phyloP scores from a whole-genome alignment of 2,329 filamentous ascomycete genomes.

The Alternaria viburni region DNA sequence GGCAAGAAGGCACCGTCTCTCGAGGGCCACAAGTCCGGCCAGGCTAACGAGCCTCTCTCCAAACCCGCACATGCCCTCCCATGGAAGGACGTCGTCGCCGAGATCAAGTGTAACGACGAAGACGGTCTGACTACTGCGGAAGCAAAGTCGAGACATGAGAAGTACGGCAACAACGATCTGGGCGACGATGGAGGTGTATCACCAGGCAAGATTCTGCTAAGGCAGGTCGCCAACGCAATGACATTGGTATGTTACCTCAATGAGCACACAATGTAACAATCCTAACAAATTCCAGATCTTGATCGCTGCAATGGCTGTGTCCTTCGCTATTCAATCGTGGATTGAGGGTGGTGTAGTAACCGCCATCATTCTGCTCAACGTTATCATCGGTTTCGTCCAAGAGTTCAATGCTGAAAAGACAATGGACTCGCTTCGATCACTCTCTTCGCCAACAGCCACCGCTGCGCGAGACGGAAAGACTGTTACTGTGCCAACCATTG shows the following conservation, averaged over 20 bases:
- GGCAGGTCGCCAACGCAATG: constrained; percentile 81
- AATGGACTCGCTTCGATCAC: constrained; percentile 53
- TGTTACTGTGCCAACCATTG: constrained; percentile 59
- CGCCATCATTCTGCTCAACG: constrained; percentile 54
- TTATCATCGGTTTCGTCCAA: constrained; percentile 55
- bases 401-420: constrained; percentile 57
- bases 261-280: background rate
- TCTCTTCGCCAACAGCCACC: constrained; percentile 54
- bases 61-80: constrained; percentile 67
- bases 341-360: constrained; percentile 57
- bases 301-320: constrained; percentile 55
- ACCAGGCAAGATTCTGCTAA: constrained; percentile 76
- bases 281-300: constrained; percentile 40
- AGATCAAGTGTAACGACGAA: constrained; percentile 69
- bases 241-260: constrained; percentile 61
- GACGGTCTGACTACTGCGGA: constrained; percentile 69
- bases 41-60: constrained; percentile 61
- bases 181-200: constrained; percentile 71
- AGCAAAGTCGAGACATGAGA: constrained; percentile 53
- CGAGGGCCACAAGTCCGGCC: constrained; percentile 52
- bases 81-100: constrained; percentile 59
- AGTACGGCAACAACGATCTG: constrained; percentile 72
- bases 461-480: constrained; percentile 61
- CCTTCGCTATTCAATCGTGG: constrained; percentile 53
- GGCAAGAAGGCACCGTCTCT: constrained; percentile 47